Conservation (phyloP, 495 filamentous ascomycete genomes). For the Friedmanniomyces simplex region DNA sequence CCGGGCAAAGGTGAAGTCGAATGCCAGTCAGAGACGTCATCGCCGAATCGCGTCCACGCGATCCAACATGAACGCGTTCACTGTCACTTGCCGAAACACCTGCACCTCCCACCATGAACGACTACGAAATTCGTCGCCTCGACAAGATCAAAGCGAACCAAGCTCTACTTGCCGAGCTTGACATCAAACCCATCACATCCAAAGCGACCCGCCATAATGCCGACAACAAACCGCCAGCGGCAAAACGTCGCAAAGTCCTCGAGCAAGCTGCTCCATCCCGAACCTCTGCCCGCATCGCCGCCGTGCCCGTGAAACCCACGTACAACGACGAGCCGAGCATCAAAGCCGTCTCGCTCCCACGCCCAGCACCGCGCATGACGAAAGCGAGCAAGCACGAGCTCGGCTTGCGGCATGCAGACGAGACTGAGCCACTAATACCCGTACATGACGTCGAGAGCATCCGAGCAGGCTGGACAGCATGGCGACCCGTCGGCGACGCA, state of each 20-base stretch:
- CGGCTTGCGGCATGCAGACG: neutral
- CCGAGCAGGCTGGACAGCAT: constrained; percentile 33
- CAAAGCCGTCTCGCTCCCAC: constrained; percentile 4
- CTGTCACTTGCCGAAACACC: neutral
- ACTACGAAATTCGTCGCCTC: constrained; percentile 43
- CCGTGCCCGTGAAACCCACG: constrained; percentile 15
- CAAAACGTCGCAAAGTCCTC: constrained; percentile 24
- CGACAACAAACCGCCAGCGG: constrained; percentile 7
- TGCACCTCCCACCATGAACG: constrained; percentile 32
- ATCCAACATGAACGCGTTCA: neutral
- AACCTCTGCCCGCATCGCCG: constrained; percentile 32
- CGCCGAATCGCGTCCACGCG: neutral
- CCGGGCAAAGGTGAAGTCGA: too few species aligned
- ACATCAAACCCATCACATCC: constrained; percentile 24
- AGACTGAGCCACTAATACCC: constrained; percentile 12
- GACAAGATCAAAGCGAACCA: constrained; percentile 48
- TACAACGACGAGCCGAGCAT: constrained; percentile 23
- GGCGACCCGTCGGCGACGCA: constrained; percentile 27
- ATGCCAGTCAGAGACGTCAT: too few species aligned
- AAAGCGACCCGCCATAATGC: constrained; percentile 21
- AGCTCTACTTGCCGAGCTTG: constrained; percentile 37
- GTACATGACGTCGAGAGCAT: constrained; percentile 28
- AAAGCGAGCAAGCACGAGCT: constrained; percentile 1
- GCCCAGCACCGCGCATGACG: neutral
- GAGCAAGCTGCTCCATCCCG: constrained; percentile 22